Conservation (phyloP, 441 rosid genomes). For the Theobroma grandiflorum region DNA sequence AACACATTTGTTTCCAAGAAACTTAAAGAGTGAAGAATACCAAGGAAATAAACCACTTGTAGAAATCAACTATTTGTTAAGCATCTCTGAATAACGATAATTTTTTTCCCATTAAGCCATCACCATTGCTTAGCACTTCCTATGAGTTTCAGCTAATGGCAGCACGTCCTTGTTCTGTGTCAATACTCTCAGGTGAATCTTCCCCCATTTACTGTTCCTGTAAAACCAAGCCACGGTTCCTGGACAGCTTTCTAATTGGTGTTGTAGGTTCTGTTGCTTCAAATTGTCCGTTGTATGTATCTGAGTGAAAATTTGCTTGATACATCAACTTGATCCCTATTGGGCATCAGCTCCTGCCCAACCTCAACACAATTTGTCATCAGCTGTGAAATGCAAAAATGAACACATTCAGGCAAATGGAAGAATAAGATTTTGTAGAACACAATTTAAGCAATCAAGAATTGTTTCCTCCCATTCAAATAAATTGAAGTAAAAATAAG, state of each 20-base stretch:
- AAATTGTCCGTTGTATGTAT: background rate
- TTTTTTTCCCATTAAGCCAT: too few relatives aligned
- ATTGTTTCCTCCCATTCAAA: background rate
- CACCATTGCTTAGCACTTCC: too few relatives aligned
- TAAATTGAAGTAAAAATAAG: background rate
- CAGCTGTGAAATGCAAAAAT: slow-evolving; percentile 40
- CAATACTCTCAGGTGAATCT: slow-evolving; percentile 25
- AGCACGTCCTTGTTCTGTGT: slow-evolving; percentile 15
- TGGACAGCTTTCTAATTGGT: slow-evolving; percentile 27
- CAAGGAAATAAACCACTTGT: too few relatives aligned
- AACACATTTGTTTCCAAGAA: too few relatives aligned
- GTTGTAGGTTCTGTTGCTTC: background rate
- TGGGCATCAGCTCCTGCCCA: slow-evolving; percentile 60
- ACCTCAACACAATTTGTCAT: slow-evolving; percentile 44
- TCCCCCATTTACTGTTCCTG: slow-evolving; percentile 27
- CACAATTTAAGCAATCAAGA: background rate
- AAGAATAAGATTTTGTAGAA: background rate
- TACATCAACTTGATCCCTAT: slow-evolving; percentile 39
- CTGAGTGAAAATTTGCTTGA: slow-evolving; percentile 9
- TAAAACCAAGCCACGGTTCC: slow-evolving; percentile 32
- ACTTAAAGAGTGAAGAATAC: too few relatives aligned
- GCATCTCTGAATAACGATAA: too few relatives aligned
- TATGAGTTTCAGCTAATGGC: background rate
- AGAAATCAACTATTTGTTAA: too few relatives aligned
- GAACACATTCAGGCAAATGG: background rate